Conservation (phyloP, 2,329 filamentous ascomycete genomes). For the Diaporthe humulicola region DNA sequence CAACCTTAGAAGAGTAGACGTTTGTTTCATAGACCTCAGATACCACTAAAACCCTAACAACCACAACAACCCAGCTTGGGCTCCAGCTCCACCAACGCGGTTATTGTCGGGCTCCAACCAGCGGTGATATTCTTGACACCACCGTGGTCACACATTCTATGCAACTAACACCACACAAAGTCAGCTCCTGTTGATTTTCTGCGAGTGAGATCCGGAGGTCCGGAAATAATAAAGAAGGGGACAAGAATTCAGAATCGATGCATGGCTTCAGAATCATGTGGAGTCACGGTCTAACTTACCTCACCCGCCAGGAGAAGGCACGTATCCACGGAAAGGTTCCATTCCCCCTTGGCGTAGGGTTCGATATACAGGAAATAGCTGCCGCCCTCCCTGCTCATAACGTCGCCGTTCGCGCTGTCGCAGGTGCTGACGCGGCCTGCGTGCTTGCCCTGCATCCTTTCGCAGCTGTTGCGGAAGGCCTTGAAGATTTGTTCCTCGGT, state of each 20-base stretch:
- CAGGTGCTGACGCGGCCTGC: background rate
- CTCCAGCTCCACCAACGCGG: background rate
- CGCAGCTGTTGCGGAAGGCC: background rate
- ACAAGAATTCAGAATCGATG: background rate
- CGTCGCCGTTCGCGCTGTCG: background rate
- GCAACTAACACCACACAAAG: background rate
- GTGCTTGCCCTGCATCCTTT: background rate
- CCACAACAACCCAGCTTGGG: background rate
- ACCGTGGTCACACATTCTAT: background rate
- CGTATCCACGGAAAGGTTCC: background rate
- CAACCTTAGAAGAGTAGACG: no score
- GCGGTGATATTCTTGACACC: background rate
- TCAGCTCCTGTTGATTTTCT: background rate
- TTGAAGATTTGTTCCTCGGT: background rate
- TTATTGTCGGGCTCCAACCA: background rate
- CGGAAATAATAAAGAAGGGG: rapidly evolving
- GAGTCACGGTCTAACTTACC: background rate
- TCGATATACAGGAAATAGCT: background rate
- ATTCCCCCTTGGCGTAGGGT: background rate
- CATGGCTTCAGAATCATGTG: background rate
- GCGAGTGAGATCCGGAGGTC: rapidly evolving
- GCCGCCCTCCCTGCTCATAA: background rate
- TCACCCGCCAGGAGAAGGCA: background rate
- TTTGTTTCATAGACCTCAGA: no score
- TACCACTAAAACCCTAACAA: background rate